Conservation (phyloP, 179 eudicot species). For the Corrigiola litoralis region DNA sequence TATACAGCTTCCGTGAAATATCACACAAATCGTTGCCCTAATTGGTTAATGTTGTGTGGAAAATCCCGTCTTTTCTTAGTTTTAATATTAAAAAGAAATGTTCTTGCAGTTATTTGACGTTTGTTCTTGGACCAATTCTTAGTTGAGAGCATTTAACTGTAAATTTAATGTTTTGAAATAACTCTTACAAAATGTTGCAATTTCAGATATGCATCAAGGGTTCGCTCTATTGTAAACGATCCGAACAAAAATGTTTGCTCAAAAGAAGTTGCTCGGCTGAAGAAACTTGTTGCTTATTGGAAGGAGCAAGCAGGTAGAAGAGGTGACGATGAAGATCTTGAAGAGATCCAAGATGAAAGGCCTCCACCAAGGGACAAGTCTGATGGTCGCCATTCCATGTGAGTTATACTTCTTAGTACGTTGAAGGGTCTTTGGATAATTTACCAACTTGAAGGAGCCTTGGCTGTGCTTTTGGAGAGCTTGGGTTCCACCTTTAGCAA, state of each 20-base stretch:
- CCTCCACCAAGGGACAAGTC: slow-evolving; percentile 41
- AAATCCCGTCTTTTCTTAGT: no score
- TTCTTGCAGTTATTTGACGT: no score
- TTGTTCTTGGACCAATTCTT: neutral
- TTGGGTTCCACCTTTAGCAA: neutral
- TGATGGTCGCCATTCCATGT: slow-evolving; percentile 61
- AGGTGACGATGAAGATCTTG: slow-evolving; percentile 87
- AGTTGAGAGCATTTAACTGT: neutral
- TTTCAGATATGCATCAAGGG: slow-evolving; percentile 93
- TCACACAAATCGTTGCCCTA: no score
- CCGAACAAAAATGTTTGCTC: slow-evolving; percentile 91
- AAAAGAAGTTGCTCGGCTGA: slow-evolving; percentile 93
- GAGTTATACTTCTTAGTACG: neutral
- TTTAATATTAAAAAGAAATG: no score
- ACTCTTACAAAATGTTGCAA: neutral
- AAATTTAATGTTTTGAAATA: no score
- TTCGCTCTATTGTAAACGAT: slow-evolving; percentile 88
- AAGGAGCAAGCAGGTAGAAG: slow-evolving; percentile 92
- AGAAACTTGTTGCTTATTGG: slow-evolving; percentile 80
- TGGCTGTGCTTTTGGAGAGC: neutral
- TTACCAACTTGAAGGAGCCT: slow-evolving; percentile 3
- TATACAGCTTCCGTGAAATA: no score
- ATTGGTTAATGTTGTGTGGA: no score
- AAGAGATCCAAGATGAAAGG: slow-evolving; percentile 89
- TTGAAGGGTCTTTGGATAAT: neutral